A percentile compares a stretch with the other conserved stretches of the same genome.
Conservation (phyloP, 306 rosid species). For the Luffa acutangula region DNA sequence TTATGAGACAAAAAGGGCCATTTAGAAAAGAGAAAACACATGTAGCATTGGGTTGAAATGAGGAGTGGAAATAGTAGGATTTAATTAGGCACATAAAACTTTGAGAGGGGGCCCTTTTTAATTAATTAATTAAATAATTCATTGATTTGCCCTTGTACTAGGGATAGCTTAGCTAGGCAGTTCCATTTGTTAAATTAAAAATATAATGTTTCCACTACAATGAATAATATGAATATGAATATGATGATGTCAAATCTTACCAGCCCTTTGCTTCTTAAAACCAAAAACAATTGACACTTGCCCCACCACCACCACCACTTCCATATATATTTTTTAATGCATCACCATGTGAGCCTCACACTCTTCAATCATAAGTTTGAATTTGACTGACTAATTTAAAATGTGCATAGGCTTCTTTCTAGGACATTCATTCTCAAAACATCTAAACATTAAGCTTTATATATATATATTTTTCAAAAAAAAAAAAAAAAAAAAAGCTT, state of each 20-base stretch:
- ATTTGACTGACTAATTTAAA: background rate
- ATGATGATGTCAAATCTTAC: conserved; percentile 10
- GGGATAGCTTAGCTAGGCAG: background rate
- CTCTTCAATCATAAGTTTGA: background rate
- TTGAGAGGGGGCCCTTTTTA: background rate
- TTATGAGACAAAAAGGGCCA: background rate
- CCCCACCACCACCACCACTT: background rate
- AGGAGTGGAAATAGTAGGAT: background rate
- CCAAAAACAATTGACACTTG: background rate
- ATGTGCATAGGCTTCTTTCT: background rate
- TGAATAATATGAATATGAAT: background rate
- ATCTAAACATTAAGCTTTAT: background rate
- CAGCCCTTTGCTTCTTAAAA: background rate
- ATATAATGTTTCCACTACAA: conserved; percentile 2
- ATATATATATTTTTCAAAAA: too few species aligned
- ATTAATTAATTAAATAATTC: background rate
- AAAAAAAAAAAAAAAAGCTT: too few species aligned
- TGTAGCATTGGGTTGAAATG: background rate
- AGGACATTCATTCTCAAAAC: background rate
- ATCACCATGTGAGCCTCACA: conserved; percentile 9
- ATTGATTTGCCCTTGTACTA: background rate
- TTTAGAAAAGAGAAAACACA: background rate
- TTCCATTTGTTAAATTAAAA: background rate
- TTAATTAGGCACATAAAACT: background rate
- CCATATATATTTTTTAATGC: background rate